Evolutionary conservation across 2,329 filamentous ascomycete species (phyloP).

Genomic region (Phaeosphaeriaceae sp.): DNA sequence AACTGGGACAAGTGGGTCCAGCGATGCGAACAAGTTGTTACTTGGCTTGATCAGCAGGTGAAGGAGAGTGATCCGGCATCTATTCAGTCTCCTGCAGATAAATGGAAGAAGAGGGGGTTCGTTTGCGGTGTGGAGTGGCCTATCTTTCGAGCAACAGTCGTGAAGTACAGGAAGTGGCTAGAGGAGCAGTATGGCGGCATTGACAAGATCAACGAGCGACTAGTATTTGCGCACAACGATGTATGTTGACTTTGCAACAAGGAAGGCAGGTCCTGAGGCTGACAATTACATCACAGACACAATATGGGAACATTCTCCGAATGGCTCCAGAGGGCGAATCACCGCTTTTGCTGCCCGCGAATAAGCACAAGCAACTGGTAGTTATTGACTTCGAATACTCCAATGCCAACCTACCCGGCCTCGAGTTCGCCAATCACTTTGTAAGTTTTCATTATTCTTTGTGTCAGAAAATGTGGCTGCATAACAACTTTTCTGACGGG

Average conservation of each 20-base stretch:
- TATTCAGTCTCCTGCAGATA: constrained; percentile 52
- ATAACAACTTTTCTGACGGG: background rate
- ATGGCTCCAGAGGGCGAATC: constrained; percentile 74
- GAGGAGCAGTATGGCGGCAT: constrained; percentile 71
- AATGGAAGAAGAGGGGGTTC: constrained; percentile 74
- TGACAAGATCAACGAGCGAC: constrained; percentile 70
- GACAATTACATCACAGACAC: constrained; percentile 67
- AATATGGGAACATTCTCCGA: constrained; percentile 97
- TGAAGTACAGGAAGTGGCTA: constrained; percentile 79
- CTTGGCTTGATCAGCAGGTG: constrained; percentile 68
- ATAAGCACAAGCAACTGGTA: constrained; percentile 93
- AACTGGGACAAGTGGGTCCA: constrained; percentile 95
- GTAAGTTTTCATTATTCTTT: constrained; percentile 51
- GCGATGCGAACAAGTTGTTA: constrained; percentile 66
- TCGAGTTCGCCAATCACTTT: constrained; percentile 98
- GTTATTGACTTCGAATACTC: constrained; percentile 99
- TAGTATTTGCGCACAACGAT: constrained; percentile 98
- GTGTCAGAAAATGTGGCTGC: background rate
- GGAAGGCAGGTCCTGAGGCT: constrained; percentile 3
- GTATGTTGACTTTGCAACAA: constrained; percentile 58
- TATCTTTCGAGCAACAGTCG: constrained; percentile 74
- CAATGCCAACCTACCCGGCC: constrained; percentile 81
- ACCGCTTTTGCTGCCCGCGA: constrained; percentile 84
- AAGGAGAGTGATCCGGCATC: constrained; percentile 36
- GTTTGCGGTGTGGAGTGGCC: constrained; percentile 87